Percentiles rank a stretch among this genome's conserved stretches.
These are phyloP conservation scores for Exutisphaerella laricina DNA, from an alignment of 2,329 filamentous ascomycete genomes.

Conservation along the genomic window DNA sequence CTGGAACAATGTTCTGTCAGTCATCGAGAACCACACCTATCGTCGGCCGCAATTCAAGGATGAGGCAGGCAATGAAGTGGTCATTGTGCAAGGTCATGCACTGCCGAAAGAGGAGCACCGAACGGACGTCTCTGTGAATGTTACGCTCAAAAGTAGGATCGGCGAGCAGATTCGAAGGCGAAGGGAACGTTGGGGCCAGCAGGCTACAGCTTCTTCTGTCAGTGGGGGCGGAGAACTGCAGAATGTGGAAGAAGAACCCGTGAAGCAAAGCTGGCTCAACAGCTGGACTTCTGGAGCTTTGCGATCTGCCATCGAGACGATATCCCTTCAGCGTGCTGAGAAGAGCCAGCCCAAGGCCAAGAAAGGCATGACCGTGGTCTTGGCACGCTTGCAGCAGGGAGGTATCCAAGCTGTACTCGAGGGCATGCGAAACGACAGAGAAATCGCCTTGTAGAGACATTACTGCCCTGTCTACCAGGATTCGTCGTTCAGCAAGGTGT, in stretches of 20 bases:
- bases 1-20: conserved; percentile 72
- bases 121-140: conserved; percentile 67
- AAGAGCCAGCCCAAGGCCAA: conserved; percentile 74
- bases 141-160: conserved; percentile 66
- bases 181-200: conserved; percentile 38
- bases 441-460: conserved; percentile 14
- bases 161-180: conserved; percentile 61
- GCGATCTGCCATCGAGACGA: conserved; percentile 71
- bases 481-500: conserved; percentile 13
- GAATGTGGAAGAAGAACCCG: conserved; percentile 39
- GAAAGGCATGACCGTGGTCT: conserved; percentile 75
- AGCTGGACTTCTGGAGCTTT: conserved; percentile 66
- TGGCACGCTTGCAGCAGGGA: conserved; percentile 63
- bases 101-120: conserved; percentile 32
- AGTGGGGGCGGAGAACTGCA: conserved; percentile 32
- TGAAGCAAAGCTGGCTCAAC: conserved; percentile 52
- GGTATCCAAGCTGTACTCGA: conserved; percentile 65
- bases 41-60: conserved; percentile 40
- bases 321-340: conserved; percentile 70
- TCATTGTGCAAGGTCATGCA: conserved; percentile 6
- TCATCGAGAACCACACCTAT: conserved; percentile 71
- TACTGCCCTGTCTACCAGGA: conserved; percentile 2
- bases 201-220: conserved; percentile 35
- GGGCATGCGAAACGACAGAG: conserved; percentile 59
- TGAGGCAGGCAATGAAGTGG: conserved; percentile 7